These are phyloP conservation scores for Mucor piriformis DNA, from an alignment of 371 early-diverging fungal genomes.

Conservation along the genomic window DNA sequence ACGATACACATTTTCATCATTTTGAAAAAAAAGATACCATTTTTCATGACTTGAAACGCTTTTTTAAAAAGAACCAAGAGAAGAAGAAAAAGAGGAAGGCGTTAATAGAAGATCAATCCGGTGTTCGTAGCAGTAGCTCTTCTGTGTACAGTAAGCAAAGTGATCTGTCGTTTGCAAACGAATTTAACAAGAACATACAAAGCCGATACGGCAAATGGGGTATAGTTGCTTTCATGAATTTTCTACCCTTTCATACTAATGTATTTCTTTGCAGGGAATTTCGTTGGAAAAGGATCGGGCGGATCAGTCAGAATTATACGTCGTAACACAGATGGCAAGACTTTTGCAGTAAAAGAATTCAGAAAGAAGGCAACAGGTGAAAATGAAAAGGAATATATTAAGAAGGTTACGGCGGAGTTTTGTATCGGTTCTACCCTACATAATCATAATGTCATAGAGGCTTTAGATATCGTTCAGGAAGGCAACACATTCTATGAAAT, in stretches of 20 bases:
- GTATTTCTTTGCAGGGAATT: slow-evolving; percentile 26
- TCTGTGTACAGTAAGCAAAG: slow-evolving; percentile 23
- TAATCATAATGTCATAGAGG: slow-evolving; percentile 83
- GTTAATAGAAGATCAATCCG: slow-evolving; percentile 6
- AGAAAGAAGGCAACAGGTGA: slow-evolving; percentile 65
- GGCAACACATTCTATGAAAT: slow-evolving; percentile 65
- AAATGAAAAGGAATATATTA: slow-evolving; percentile 74
- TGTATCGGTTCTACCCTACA: slow-evolving; percentile 80
- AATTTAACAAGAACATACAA: slow-evolving; percentile 31
- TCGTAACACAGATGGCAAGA: slow-evolving; percentile 54
- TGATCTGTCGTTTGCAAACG: slow-evolving; percentile 45
- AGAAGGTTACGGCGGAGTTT: slow-evolving; percentile 82
- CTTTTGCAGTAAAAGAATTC: slow-evolving; percentile 84
- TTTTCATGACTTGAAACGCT: slow-evolving; percentile 57
- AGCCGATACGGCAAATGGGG: slow-evolving; percentile 53
- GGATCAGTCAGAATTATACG: slow-evolving; percentile 73
- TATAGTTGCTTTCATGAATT: slow-evolving; percentile 18
- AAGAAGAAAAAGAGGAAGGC: slow-evolving; percentile 32
- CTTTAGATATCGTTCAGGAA: slow-evolving; percentile 76
- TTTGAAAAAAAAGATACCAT: slow-evolving; percentile 51
- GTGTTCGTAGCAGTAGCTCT: slow-evolving; percentile 48
- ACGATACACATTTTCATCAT: slow-evolving; percentile 51
- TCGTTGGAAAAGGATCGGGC: slow-evolving; percentile 75
- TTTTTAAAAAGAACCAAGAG: slow-evolving; percentile 36
- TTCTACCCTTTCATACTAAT: not conserved